A percentile compares a stretch with the other conserved stretches of the same genome.
These are phyloP conservation scores for Calonectria crousiana DNA, from an alignment of 2,329 filamentous ascomycete species.

Conservation along the genomic window DNA sequence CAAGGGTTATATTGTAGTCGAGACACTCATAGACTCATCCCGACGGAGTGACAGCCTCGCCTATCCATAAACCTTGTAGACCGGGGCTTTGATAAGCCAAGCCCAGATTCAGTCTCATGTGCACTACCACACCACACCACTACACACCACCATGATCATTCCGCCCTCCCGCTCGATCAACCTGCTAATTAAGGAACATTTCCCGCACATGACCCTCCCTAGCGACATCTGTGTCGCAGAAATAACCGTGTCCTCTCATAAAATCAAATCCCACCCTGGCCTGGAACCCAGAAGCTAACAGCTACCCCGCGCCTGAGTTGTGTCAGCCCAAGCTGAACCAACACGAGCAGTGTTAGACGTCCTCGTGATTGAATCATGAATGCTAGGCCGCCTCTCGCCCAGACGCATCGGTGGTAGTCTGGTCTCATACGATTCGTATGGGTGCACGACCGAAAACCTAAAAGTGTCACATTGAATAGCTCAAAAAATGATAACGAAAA, in stretches of 20 bases:
- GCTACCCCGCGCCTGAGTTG: neutral
- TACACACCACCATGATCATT: neutral
- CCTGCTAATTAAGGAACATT: neutral
- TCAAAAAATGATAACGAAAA: neutral
- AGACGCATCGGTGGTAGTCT: neutral
- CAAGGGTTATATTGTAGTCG: neutral
- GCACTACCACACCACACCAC: neutral
- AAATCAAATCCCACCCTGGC: neutral
- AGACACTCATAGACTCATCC: neutral
- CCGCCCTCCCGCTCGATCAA: neutral
- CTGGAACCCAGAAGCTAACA: neutral
- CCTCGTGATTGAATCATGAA: constrained; percentile 16
- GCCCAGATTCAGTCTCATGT: neutral
- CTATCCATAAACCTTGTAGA: neutral
- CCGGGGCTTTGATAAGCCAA: neutral
- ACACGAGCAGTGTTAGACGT: neutral
- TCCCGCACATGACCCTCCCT: neutral
- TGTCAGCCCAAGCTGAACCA: constrained; percentile 4
- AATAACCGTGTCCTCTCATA: neutral
- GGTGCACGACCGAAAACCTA: neutral
- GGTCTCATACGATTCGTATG: neutral
- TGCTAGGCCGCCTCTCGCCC: neutral
- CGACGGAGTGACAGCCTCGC: neutral
- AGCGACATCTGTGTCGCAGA: neutral
- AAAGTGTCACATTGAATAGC: neutral